A percentile compares a stretch with the other conserved stretches of the same genome.
phyloP scores from a whole-genome alignment of 768 basidiomycete species.

The Mycena filopes region DNA sequence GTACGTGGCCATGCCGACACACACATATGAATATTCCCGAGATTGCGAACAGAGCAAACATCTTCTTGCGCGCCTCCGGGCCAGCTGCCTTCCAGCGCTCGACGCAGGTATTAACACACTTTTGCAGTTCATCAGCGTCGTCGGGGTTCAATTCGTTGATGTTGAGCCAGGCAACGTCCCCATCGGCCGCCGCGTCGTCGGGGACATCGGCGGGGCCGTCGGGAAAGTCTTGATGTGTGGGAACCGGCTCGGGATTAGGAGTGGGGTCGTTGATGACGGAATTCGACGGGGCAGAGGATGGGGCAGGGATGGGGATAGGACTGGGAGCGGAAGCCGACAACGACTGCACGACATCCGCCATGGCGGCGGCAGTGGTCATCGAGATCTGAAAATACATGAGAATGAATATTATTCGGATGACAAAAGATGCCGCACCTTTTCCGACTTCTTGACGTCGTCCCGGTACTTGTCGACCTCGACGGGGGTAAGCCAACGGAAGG shows the following conservation, averaged over 20 bases:
- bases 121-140: conserved; percentile 23
- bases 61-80: conserved; percentile 35
- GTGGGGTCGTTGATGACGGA: background rate
- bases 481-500: conserved; percentile 8
- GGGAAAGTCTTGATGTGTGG: too few relatives aligned
- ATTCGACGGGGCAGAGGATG: background rate
- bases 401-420: too few relatives aligned
- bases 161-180: conserved; percentile 36
- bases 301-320: background rate
- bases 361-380: background rate
- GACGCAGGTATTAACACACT: conserved; percentile 32
- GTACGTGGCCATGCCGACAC: conserved; percentile 42
- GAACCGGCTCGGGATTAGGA: background rate
- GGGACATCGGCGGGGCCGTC: background rate
- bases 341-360: background rate
- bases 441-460: conserved; percentile 19
- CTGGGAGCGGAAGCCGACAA: background rate
- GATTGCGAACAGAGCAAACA: conserved; percentile 38
- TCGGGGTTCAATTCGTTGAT: conserved; percentile 22
- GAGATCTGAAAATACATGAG: background rate
- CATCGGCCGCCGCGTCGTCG: background rate
- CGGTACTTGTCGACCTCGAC: conserved; percentile 22
- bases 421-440: conserved; percentile 1
- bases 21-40: conserved; percentile 41
- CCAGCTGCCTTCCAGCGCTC: conserved; percentile 33